phyloP scores from a whole-genome alignment of 2,329 filamentous ascomycete genomes.

The Fusarium metavorans region DNA sequence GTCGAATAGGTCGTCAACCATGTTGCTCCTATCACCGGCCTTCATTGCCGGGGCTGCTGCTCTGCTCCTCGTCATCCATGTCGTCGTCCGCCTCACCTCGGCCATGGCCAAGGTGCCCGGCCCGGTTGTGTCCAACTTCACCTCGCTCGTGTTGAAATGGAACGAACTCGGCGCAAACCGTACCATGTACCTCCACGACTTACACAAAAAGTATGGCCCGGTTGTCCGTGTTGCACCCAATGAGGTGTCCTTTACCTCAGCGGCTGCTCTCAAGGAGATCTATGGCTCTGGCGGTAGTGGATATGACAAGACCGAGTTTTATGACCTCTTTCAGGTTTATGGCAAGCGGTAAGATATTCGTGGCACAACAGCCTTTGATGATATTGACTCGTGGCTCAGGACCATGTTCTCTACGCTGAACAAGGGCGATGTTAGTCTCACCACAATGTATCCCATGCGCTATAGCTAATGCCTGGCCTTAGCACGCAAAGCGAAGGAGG shows the following conservation, averaged over 20 bases:
- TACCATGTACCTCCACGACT: constrained; percentile 65
- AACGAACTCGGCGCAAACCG: constrained; percentile 67
- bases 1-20: constrained; percentile 3
- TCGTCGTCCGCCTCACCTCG: constrained; percentile 48
- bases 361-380: neutral
- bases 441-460: neutral
- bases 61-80: constrained; percentile 41
- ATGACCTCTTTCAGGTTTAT: constrained; percentile 70
- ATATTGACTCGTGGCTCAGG: constrained; percentile 46
- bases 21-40: constrained; percentile 47
- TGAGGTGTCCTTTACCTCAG: constrained; percentile 70
- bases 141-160: constrained; percentile 64
- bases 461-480: neutral
- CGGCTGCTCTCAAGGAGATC: constrained; percentile 70
- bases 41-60: constrained; percentile 38
- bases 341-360: constrained; percentile 60
- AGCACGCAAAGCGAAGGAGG: constrained; percentile 74
- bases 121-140: constrained; percentile 61
- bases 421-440: constrained; percentile 61
- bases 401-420: constrained; percentile 72
- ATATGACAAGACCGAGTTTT: constrained; percentile 75
- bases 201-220: constrained; percentile 68
- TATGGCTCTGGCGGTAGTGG: constrained; percentile 72
- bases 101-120: constrained; percentile 60
- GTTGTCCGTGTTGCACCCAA: constrained; percentile 68